A percentile compares a stretch with the other conserved stretches of the same genome.
phyloP scores from a whole-genome alignment of 352 stramenopile species.

The Globisporangium abappressorium region DNA sequence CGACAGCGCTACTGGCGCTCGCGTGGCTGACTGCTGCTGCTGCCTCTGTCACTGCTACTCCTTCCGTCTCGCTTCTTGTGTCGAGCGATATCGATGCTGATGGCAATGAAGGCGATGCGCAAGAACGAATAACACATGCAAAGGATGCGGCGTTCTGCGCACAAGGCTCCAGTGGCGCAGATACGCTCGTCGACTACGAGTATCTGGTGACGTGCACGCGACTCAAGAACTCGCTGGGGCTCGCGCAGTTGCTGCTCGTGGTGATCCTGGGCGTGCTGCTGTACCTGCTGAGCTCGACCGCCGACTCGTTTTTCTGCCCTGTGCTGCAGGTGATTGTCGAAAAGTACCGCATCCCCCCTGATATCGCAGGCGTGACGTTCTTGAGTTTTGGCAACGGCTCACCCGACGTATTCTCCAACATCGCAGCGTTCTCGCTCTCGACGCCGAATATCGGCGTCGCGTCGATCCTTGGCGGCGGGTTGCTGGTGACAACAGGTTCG shows the following conservation, averaged over 20 bases:
- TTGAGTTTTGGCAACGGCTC: constrained; percentile 81
- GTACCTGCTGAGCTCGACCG: constrained; percentile 78
- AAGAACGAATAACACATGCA: not conserved
- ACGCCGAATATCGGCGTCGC: constrained; percentile 70
- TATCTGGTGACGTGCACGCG: constrained; percentile 52
- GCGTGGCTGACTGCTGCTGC: not conserved
- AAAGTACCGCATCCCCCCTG: constrained; percentile 69
- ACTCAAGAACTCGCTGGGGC: constrained; percentile 37
- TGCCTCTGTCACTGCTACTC: not conserved
- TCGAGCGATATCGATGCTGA: not conserved
- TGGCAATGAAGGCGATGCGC: not conserved
- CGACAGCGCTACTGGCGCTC: not conserved
- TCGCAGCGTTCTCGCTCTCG: constrained; percentile 58
- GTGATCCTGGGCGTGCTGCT: constrained; percentile 56
- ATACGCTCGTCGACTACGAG: constrained; percentile 71
- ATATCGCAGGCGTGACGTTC: constrained; percentile 76
- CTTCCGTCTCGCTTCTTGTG: not conserved
- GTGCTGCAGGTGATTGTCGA: constrained; percentile 73
- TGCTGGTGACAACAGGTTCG: constrained; percentile 67
- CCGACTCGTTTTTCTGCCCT: constrained; percentile 80
- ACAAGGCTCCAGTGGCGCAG: constrained; percentile 12
- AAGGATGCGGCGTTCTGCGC: not conserved
- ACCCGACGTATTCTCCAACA: constrained; percentile 80
- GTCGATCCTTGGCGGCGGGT: constrained; percentile 62
- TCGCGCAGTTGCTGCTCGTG: constrained; percentile 42